These are phyloP conservation scores for Cocos nucifera DNA, from an alignment of 176 grass and related monocot species.

Conservation along the genomic window DNA sequence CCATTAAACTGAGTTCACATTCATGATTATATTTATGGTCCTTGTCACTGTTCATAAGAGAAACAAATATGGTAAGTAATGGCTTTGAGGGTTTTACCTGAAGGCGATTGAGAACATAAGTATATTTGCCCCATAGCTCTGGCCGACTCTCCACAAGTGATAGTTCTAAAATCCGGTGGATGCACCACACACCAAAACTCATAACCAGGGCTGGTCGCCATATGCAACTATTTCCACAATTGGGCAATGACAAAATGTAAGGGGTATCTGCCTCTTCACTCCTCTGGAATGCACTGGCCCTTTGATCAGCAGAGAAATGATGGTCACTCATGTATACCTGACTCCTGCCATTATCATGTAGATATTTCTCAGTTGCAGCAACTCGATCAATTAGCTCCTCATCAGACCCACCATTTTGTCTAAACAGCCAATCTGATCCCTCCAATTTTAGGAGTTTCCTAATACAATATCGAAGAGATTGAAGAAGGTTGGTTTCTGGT, in stretches of 20 bases:
- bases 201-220: slow-evolving; percentile 62
- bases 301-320: slow-evolving; percentile 9
- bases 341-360: slow-evolving; percentile 24
- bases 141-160: slow-evolving; percentile 90
- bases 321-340: slow-evolving; percentile 1
- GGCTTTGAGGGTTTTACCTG: slow-evolving; percentile 44
- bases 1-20: too few relatives aligned
- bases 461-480: slow-evolving; percentile 69
- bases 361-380: slow-evolving; percentile 48
- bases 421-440: slow-evolving; percentile 80
- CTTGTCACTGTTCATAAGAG: background rate
- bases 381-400: slow-evolving; percentile 74
- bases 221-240: slow-evolving; percentile 79
- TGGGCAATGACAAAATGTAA: slow-evolving; percentile 29
- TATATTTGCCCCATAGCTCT: slow-evolving; percentile 98
- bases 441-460: slow-evolving; percentile 69
- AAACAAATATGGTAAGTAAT: background rate
- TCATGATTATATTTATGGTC: background rate
- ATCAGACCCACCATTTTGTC: slow-evolving; percentile 66
- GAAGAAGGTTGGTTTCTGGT: slow-evolving; percentile 65
- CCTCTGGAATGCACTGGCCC: slow-evolving; percentile 4
- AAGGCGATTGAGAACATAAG: slow-evolving; percentile 95
- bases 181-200: slow-evolving; percentile 96
- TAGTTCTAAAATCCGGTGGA: slow-evolving; percentile 60
- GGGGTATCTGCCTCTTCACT: slow-evolving; percentile 23